Conservation (phyloP, 2,329 filamentous ascomycete species). For the Trematosphaeria pertusa region DNA sequence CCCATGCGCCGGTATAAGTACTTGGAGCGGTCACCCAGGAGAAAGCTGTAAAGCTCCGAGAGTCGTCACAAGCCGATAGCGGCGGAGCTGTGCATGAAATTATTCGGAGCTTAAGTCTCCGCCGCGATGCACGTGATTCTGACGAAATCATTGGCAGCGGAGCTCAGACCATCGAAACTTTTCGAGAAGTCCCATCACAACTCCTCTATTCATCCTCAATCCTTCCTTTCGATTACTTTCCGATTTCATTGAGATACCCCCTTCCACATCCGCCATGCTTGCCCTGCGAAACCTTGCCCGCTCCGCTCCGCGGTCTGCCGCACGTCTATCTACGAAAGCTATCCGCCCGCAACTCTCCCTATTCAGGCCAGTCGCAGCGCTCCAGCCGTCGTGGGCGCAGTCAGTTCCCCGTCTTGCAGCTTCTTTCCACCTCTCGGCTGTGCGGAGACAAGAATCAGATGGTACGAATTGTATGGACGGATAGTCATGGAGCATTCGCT, state of each 20-base stretch:
- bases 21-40: no score
- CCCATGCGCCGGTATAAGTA: no score
- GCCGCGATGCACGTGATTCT: slow-evolving; percentile 5
- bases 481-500: slow-evolving; percentile 9
- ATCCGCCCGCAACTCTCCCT: slow-evolving; percentile 44
- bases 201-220: slow-evolving; percentile 3
- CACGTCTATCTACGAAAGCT: slow-evolving; percentile 50
- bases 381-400: slow-evolving; percentile 42
- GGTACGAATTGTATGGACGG: slow-evolving; percentile 13
- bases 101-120: slow-evolving; percentile 13
- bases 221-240: slow-evolving; percentile 6
- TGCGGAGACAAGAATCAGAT: slow-evolving; percentile 44
- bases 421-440: slow-evolving; percentile 53
- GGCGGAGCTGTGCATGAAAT: slow-evolving; percentile 12
- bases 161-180: slow-evolving; percentile 36
- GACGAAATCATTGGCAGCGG: slow-evolving; percentile 22
- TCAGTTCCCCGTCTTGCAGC: slow-evolving; percentile 42
- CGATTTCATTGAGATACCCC: slow-evolving; percentile 10
- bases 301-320: slow-evolving; percentile 51
- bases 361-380: slow-evolving; percentile 42
- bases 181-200: slow-evolving; percentile 11
- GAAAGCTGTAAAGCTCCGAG: not conserved
- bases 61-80: slow-evolving; percentile 16
- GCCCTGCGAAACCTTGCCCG: slow-evolving; percentile 55
- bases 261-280: slow-evolving; percentile 48